These are phyloP conservation scores for Selaginella tamariscina DNA, from an alignment of 75 land plant genomes.

Conservation along the genomic window DNA sequence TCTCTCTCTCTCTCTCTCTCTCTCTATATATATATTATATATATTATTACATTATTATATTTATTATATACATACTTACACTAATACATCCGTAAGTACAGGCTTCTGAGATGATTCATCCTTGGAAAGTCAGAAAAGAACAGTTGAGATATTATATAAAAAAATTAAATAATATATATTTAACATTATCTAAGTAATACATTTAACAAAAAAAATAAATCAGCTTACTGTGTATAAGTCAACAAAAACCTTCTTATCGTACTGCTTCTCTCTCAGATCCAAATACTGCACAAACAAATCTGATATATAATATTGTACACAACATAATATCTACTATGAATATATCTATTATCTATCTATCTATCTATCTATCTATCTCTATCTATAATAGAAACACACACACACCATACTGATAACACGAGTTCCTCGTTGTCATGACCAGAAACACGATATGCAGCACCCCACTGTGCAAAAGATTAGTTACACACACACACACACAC, in stretches of 20 bases:
- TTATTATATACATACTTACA: not conserved
- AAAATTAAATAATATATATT: too few relatives aligned
- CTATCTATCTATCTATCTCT: not conserved
- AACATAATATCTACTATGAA: too few relatives aligned
- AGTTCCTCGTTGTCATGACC: constrained; percentile 45
- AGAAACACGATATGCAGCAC: constrained; percentile 64
- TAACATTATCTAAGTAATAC: too few relatives aligned
- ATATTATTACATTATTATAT: not conserved
- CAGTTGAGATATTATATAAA: too few relatives aligned
- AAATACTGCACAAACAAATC: too few relatives aligned
- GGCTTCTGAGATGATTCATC: not conserved
- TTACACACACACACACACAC: too few relatives aligned
- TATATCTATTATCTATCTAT: too few relatives aligned
- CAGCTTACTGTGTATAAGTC: not conserved
- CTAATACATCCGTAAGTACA: not conserved
- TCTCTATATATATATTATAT: too few relatives aligned
- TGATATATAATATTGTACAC: too few relatives aligned
- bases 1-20: too few relatives aligned
- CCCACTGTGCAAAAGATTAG: constrained; percentile 49
- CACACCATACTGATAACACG: constrained; percentile 43
- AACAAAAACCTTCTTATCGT: not conserved
- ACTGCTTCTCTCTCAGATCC: not conserved
- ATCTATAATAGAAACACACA: not conserved
- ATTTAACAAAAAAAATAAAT: not conserved
- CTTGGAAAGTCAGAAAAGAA: too few relatives aligned